Evolutionary conservation across 2,329 filamentous ascomycete species (phyloP), one percentile per base, ranked within the genome.

Genomic region (Diaporthe destruens): DNA sequence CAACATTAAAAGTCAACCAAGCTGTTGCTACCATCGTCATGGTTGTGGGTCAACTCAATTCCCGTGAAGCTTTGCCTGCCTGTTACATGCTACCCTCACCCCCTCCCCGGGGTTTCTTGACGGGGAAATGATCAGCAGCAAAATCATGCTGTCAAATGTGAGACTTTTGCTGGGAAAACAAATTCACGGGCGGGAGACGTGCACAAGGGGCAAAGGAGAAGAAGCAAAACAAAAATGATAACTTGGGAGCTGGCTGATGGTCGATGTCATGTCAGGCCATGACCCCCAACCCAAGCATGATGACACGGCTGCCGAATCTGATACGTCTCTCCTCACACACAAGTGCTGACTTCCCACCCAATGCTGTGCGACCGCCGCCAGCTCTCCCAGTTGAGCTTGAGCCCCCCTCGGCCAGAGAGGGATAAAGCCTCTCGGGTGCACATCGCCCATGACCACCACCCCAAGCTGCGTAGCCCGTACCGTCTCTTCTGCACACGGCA

Each of bases 221-320:
- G 34, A 54, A 51, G 12, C 14, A 29, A 69, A 42, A 18, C 1
- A 42, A 69, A 57, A n/a, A 6, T 53, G 67, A 61, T 56, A 32
- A 44, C n/a, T 36, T 32, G 29, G 20, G 44, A 36, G n/a, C 20
- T 36, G 61, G 29, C 29, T 65, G 61, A 51, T 51, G 44, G 44
- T 18, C 29, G 44, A 51, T 65, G 61, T 51, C 44, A 65, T 65
- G 61, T 65, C 61, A 65, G 61, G 61, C 54, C 67, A 59, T 29
- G 44, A 42, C n/a, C 47, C 44, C 53, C 39, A 34, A 23, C 44
- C 53, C 39, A 34, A 23, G 39, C n/a, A 59, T 59, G 66, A 69
- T 59, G 67, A 51, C 23, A 47, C 29, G 29, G 53, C 66, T 69
- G n/a, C 39, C 20, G 49, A 49, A 69, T 69, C n/a, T 59, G 42